A percentile compares a stretch with the other conserved stretches of the same genome.
Conservation (phyloP, 805 yeast species). For the Barnettozyma wickerhamii region DNA sequence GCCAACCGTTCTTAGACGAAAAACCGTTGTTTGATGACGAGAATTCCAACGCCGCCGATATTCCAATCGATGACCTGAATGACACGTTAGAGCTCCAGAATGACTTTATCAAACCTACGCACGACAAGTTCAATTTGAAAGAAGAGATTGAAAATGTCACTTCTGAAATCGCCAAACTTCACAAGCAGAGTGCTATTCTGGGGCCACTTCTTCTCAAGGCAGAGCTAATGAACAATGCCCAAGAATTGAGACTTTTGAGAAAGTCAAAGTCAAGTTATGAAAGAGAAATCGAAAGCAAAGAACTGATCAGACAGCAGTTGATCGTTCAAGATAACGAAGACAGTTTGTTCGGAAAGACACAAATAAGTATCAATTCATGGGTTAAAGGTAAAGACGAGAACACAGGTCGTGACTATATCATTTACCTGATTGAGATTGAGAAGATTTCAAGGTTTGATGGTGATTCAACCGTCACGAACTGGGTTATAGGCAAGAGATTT, state of each 20-base stretch:
- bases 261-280: conserved; percentile 65
- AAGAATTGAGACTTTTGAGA: conserved; percentile 61
- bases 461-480: conserved; percentile 56
- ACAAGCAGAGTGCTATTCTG: conserved; percentile 59
- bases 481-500: conserved; percentile 89
- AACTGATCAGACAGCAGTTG: conserved; percentile 72
- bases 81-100: conserved; percentile 28
- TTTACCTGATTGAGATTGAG: conserved; percentile 76
- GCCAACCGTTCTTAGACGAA: conserved; percentile 19
- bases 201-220: conserved; percentile 74
- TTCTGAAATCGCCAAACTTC: conserved; percentile 51
- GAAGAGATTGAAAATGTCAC: conserved; percentile 62
- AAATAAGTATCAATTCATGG: conserved; percentile 43
- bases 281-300: conserved; percentile 70
- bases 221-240: conserved; percentile 71
- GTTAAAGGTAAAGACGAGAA: conserved; percentile 44
- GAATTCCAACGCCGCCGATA: conserved; percentile 9
- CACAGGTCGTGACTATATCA: conserved; percentile 51
- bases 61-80: background rate
- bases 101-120: conserved; percentile 53
- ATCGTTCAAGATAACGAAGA: conserved; percentile 80
- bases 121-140: conserved; percentile 60
- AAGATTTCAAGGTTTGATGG: conserved; percentile 32
- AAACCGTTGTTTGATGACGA: conserved; percentile 24
- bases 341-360: conserved; percentile 64